phyloP scores from a whole-genome alignment of 805 yeast species.

The Lachancea meyersii region DNA sequence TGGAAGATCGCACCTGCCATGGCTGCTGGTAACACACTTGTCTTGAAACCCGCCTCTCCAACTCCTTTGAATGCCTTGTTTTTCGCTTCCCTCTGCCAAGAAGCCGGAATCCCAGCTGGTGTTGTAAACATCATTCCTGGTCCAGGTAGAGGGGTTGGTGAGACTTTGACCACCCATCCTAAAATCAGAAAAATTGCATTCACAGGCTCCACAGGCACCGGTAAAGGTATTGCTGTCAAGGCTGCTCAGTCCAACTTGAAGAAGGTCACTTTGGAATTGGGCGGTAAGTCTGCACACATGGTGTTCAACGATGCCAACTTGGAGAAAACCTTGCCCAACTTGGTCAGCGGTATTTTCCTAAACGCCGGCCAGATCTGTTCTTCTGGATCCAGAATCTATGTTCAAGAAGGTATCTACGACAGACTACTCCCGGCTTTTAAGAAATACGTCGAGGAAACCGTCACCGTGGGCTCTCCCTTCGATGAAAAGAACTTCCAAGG shows the following conservation, averaged over 20 bases:
- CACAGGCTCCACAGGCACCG: slow-evolving; percentile 76
- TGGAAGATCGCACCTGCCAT: slow-evolving; percentile 80
- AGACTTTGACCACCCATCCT: slow-evolving; percentile 62
- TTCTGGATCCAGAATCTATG: slow-evolving; percentile 74
- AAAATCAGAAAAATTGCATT: slow-evolving; percentile 69
- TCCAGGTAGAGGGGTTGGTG: slow-evolving; percentile 67
- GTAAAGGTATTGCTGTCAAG: slow-evolving; percentile 61
- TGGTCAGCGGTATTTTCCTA: slow-evolving; percentile 64
- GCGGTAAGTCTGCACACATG: slow-evolving; percentile 78
- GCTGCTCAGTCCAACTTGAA: slow-evolving; percentile 69
- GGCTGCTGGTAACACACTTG: slow-evolving; percentile 69
- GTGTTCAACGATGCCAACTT: slow-evolving; percentile 65
- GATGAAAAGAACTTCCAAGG: slow-evolving; percentile 64
- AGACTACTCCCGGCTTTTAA: slow-evolving; percentile 53
- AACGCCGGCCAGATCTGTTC: slow-evolving; percentile 82
- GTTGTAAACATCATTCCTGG: slow-evolving; percentile 71
- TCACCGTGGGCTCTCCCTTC: slow-evolving; percentile 73
- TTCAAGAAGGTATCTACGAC: slow-evolving; percentile 68
- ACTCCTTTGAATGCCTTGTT: slow-evolving; percentile 69
- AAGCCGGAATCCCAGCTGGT: slow-evolving; percentile 72
- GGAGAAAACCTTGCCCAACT: slow-evolving; percentile 43
- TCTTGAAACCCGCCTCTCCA: slow-evolving; percentile 70
- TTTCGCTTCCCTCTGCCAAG: slow-evolving; percentile 53
- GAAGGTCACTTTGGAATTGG: slow-evolving; percentile 75
- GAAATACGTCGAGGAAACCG: slow-evolving; percentile 44